Evolutionary conservation across 2,329 filamentous ascomycete species (phyloP).

Genomic region (Colletotrichum neosansevieriae): DNA sequence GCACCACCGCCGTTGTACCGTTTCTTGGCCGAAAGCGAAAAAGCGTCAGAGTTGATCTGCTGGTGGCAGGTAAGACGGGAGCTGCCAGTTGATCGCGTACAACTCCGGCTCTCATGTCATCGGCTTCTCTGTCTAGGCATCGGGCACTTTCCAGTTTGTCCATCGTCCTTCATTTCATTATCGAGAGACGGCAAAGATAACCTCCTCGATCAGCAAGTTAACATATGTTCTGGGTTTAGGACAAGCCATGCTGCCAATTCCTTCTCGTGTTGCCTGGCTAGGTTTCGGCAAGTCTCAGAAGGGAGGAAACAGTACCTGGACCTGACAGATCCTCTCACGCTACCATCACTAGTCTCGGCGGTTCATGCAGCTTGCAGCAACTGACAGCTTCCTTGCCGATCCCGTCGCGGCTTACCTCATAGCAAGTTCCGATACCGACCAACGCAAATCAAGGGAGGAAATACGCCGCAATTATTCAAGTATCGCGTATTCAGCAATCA

Average conservation of each 20-base stretch:
- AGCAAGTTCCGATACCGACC: background rate
- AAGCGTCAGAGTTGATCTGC: too few relatives aligned
- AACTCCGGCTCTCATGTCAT: too few relatives aligned
- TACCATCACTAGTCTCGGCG: background rate
- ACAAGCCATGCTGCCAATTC: background rate
- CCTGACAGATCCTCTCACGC: background rate
- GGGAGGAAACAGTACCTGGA: constrained; percentile 6
- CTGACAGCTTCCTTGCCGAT: background rate
- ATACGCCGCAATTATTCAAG: too few relatives aligned
- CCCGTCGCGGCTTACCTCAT: background rate
- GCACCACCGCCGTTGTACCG: too few relatives aligned
- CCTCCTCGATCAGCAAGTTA: background rate
- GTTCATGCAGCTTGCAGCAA: constrained; percentile 1
- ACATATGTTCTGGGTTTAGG: background rate
- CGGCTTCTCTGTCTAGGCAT: too few relatives aligned
- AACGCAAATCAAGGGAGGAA: background rate
- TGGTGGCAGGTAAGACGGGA: too few relatives aligned
- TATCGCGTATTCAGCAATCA: background rate
- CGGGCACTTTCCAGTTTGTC: too few relatives aligned
- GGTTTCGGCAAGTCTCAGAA: background rate
- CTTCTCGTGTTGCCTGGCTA: constrained; percentile 12
- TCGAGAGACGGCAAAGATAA: background rate
- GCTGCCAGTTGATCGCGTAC: too few relatives aligned
- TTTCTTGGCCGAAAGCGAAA: too few relatives aligned
- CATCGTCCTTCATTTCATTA: background rate